Conservation (phyloP, 2,329 filamentous ascomycete species). For the Microdochium nivale region DNA sequence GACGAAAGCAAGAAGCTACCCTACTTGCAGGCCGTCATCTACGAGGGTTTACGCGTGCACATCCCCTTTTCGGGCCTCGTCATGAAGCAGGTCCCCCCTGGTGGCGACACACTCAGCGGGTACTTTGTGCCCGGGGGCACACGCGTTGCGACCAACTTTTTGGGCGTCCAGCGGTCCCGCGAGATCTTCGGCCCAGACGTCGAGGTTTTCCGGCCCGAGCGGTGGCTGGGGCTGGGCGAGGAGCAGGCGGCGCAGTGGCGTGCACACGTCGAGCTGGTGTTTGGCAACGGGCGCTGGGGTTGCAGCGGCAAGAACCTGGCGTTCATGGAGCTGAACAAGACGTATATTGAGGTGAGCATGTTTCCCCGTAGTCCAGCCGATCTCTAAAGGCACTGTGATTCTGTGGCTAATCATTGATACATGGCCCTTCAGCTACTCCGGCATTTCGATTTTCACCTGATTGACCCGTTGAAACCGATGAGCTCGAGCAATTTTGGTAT, state of each 20-base stretch:
- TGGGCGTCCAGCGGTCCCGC: conserved; percentile 16
- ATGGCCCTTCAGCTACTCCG: conserved; percentile 8
- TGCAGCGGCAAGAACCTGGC: conserved; percentile 33
- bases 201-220: conserved; percentile 21
- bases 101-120: conserved; percentile 18
- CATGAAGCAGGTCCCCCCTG: conserved; percentile 17
- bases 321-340: conserved; percentile 32
- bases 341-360: conserved; percentile 27
- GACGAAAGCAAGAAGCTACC: conserved; percentile 17
- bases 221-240: conserved; percentile 19
- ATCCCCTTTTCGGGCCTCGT: conserved; percentile 20
- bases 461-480: conserved; percentile 8
- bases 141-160: conserved; percentile 20
- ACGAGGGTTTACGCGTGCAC: conserved; percentile 26
- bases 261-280: conserved; percentile 25
- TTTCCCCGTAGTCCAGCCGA: background rate
- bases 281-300: conserved; percentile 27
- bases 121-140: conserved; percentile 21
- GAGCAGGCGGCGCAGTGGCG: conserved; percentile 19
- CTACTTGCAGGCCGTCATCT: conserved; percentile 25
- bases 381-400: background rate
- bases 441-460: conserved; percentile 12
- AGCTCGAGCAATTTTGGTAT: conserved; percentile 7
- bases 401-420: background rate
- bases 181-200: conserved; percentile 19